Evolutionary conservation across 1,139 yeast genomes (phyloP), one percentile per base, ranked within the genome.

Genomic region (Yamadazyma triangularis): DNA sequence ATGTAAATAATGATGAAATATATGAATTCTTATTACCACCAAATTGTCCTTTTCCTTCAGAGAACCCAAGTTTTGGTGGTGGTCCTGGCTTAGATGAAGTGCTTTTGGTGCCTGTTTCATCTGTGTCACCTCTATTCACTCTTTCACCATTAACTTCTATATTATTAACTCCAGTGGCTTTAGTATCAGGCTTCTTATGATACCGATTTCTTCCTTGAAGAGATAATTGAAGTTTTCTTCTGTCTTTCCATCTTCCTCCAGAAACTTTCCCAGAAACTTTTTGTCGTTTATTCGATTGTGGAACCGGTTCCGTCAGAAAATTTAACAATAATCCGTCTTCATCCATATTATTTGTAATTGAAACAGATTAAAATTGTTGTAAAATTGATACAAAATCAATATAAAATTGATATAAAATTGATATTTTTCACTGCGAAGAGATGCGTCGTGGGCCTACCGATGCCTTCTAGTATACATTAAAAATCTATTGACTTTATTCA

Each of bases 1-100:
- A 77, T 0, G 95, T 83, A 64, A 89, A 89, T 31, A 89, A 64
- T 1, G 96, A 88, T 0, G 96, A 85, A 2, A 89, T 89, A 48
- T 80, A 78, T 2, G 84, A 69, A 36, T 73, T 71, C 39, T 66
- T 64, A 35, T 65, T 64, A 4, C 77, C 77, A 7, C 77, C 77
- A 36, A 48, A 50, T 41, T 68, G 73, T 6, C 78, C 78, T 24
- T 58, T 56, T 2, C 62, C 46, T 47, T 71, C 77, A 3, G 60
- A 42, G 41, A 57, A 60, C n/a, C n/a, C n/a, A n/a, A n/a, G n/a
- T n/a, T n/a, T n/a, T n/a, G n/a, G n/a, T n/a, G n/a, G n/a, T n/a
- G n/a, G n/a, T n/a, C n/a, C n/a, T n/a, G n/a, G n/a, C n/a, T n/a
- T n/a, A n/a, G n/a, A n/a, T n/a, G n/a, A n/a, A n/a, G n/a, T n/a